Evolutionary conservation across 305 asterid genomes (phyloP), one percentile per base, ranked within the genome.

Genomic region (Plantago coronopus): DNA sequence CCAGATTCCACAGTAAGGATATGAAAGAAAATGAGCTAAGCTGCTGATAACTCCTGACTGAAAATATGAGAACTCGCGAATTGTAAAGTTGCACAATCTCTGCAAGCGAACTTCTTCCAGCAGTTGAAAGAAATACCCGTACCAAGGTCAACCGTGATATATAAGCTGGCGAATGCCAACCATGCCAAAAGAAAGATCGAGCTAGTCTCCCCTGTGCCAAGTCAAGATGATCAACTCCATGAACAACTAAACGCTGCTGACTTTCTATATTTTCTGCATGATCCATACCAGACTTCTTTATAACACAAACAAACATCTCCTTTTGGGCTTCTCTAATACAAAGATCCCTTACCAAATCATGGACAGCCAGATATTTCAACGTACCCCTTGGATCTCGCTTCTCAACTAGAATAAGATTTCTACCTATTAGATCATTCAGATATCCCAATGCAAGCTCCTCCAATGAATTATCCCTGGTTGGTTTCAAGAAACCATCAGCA

Each of bases 1-100:
- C 57, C 17, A 53, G 40, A 25, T 53, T 53, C 57, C 40, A 53
- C 40, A 53, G 16, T 5, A 53, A 15, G 19, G 57, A 53, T 11
- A 53, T 53, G 23, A 16, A 14, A 31, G n/a, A 18, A 17, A 25
- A 53, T 20, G 10, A 53, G 31, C 11, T 7, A 0, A 3, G 0
- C 14, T 0, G 8, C 6, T 23, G 13, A 3, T 8, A n/a, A 19
- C 20, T 5, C 10, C 0, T 3, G n/a, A n/a, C n/a, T 4, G 14
- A 15, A 15, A 15, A 23, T 7, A 23, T 7, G 57, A 53, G 19
- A 14, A 25, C 12, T 53, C 40, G 57, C 25, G n/a, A 16, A 21
- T 53, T 53, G 16, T 23, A 38, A 23, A 53, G 57, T 14, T 25
- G 57, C 17, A 15, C 2, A 10, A 53, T 17, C 15, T 53, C 8